Evolutionary conservation across 2,329 filamentous ascomycete species (phyloP), one percentile per base, ranked within the genome.

Genomic region (Apiospora sp.): DNA sequence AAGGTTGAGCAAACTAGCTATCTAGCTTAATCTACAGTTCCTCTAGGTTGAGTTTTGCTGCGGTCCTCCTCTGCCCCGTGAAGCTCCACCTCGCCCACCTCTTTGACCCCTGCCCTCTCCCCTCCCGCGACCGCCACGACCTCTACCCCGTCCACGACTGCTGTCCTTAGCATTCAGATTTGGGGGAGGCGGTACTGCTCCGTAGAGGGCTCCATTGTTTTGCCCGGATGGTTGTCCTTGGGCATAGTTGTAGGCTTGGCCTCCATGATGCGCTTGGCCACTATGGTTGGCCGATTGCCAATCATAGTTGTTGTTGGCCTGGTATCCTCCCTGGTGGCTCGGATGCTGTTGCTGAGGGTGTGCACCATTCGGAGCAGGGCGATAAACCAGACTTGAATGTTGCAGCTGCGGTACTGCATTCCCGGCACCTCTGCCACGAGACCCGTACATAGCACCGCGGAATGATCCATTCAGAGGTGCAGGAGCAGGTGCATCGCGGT

Each of bases 111-210:
- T 49, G 49, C 68, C 46, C 79, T 72, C 58, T 61, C 67, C 67
- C 51, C 77, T 71, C 24, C 76, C 84, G 70, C 84, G 79, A 51
- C 82, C 82, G 22, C 84, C 81, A 19, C 84, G 80, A 16, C 82
- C 82, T 71, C 83, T 81, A 12, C 84, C 82, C 44, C 83, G 82
- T 5, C 83, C 82, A 51, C 82, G 78, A 44, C 84, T 81, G 41
- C 51, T 70, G 48, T 51, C 46, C 80, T 72, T 71, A 24, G 83
- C 77, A 74, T 92, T 87, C 16, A 93, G 81, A 61, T 80, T 87
- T 1, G 88, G 81, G 1, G 92, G 92, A 30, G 92, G 92, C 43
- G 90, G 89, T 10, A 92, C 88, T 22, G 87, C 87, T 72, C 86
- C 86, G 77, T 89, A 92, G 30, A 27, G 22, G 6, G 67, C 67